Conservation (phyloP, 768 basidiomycete species). For the Dendrothele bispora region DNA sequence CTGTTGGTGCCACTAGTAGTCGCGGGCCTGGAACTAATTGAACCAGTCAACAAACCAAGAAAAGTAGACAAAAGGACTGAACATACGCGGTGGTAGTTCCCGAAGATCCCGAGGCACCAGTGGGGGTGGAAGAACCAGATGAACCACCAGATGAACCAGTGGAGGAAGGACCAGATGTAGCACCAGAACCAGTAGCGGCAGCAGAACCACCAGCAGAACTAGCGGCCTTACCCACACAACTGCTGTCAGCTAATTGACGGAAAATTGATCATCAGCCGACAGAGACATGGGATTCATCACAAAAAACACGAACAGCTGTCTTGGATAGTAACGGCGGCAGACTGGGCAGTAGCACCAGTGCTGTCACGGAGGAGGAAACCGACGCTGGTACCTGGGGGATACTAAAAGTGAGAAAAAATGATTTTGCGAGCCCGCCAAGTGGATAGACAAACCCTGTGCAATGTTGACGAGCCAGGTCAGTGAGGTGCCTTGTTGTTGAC, state of each 20-base stretch:
- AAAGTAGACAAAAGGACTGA: constrained; percentile 2
- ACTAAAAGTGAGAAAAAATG: neutral
- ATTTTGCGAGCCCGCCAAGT: too few relatives aligned
- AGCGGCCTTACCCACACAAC: constrained; percentile 32
- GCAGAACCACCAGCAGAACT: constrained; percentile 15
- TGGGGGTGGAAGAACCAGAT: constrained; percentile 7
- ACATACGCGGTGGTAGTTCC: too few relatives aligned
- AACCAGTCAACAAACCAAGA: neutral
- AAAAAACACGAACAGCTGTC: constrained; percentile 44
- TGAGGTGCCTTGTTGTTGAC: constrained; percentile 34
- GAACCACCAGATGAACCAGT: constrained; percentile 17
- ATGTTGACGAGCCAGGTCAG: constrained; percentile 59
- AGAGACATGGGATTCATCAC: neutral
- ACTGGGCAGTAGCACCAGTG: constrained; percentile 48
- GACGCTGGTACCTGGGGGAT: constrained; percentile 45
- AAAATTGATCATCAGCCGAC: constrained; percentile 6
- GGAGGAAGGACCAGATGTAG: constrained; percentile 17
- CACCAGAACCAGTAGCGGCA: constrained; percentile 13
- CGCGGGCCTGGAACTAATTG: neutral
- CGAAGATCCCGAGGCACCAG: constrained; percentile 14
- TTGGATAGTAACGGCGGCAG: constrained; percentile 51
- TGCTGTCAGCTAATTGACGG: constrained; percentile 29
- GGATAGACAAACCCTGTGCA: constrained; percentile 44
- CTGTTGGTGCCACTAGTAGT: constrained; percentile 15
- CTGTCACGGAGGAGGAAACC: constrained; percentile 63